Conservation (phyloP, 768 basidiomycete genomes). For the Multifurca ochricompacta region DNA sequence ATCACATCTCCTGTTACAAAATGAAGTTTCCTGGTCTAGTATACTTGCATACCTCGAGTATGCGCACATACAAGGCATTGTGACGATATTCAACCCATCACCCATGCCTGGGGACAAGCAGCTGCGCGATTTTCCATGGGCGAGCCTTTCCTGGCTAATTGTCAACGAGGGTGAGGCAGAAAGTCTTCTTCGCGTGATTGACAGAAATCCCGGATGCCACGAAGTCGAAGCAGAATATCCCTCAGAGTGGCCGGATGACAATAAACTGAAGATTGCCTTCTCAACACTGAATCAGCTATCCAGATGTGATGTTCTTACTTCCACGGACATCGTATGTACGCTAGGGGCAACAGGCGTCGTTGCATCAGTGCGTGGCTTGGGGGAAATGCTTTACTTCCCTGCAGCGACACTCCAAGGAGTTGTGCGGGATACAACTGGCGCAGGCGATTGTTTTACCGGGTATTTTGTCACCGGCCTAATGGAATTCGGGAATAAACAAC, state of each 20-base stretch:
- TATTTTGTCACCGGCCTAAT: conserved; percentile 52
- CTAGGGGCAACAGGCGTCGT: conserved; percentile 46
- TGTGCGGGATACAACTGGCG: conserved; percentile 48
- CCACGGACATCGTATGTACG: conserved; percentile 45
- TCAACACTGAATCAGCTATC: conserved; percentile 21
- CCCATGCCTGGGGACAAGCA: conserved; percentile 40
- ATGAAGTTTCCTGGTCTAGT: conserved; percentile 43
- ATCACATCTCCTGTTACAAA: conserved; percentile 52
- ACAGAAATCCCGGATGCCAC: neutral
- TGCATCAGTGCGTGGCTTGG: conserved; percentile 30
- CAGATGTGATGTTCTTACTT: conserved; percentile 23
- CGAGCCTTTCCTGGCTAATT: conserved; percentile 44
- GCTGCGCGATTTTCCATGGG: conserved; percentile 42
- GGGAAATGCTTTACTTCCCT: conserved; percentile 34
- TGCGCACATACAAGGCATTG: conserved; percentile 11
- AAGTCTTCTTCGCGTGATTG: conserved; percentile 19
- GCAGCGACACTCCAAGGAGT: conserved; percentile 37
- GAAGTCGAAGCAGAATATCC: neutral
- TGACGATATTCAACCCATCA: conserved; percentile 49
- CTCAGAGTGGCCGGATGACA: conserved; percentile 7
- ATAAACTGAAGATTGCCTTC: conserved; percentile 21
- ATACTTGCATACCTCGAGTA: conserved; percentile 33
- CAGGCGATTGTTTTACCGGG: conserved; percentile 58
- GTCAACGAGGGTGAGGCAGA: conserved; percentile 47
- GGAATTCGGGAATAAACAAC: conserved; percentile 28